Base-by-base conservation (phyloP, 2,329 filamentous ascomycete species). In the Colletotrichum horii region DNA sequence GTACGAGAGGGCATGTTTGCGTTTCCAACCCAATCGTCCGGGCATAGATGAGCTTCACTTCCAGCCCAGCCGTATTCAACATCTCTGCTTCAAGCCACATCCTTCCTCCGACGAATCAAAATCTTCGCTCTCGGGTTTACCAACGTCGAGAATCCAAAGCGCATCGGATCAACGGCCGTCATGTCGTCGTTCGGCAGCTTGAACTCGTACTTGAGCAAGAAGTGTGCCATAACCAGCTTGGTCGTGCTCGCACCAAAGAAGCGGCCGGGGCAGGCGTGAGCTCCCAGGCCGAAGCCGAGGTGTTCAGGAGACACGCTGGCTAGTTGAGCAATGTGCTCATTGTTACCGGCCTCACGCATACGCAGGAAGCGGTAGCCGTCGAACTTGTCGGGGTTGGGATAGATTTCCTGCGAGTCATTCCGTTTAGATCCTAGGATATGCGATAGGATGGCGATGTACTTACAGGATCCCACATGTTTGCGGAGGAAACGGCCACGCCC, bases 211-310 rank as follows among this genome's bases (percentile, higher is more conserved):
- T 83, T 81, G 60, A 87, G 80, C 19, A 88, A 77, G 48, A 86
- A 80, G 72, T 84, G 83, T 0, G 84, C 82, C 67, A 88, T 78
- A 58, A 87, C 79, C 76, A 87, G 80, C 81, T 89, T 88, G 73
- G 88, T 84, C 77, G 85, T 84, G 76, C 86, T 86, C 36, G 82
- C 80, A 19, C 86, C 87, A 76, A 89, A 87, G 80, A 88, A 89
- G 8, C 87, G 83, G 2, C 87, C 87, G 0, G 87, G 87, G 66
- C 87, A 89, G 2, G 87, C 86, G 76, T 88, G 85, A 71, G 84
- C 84, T 30, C 87, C 87, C 5, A 86, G 84, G 2, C 87, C 87
- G 74, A 89, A 89, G 76, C 72, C 83, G 38, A 84, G 78, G 70
- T 80, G 83, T 16, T 81, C 79, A 66, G 84, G 80, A 24, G 80